Conservation (phyloP, 495 filamentous ascomycete genomes). For the Tetracladium marchalianum region DNA sequence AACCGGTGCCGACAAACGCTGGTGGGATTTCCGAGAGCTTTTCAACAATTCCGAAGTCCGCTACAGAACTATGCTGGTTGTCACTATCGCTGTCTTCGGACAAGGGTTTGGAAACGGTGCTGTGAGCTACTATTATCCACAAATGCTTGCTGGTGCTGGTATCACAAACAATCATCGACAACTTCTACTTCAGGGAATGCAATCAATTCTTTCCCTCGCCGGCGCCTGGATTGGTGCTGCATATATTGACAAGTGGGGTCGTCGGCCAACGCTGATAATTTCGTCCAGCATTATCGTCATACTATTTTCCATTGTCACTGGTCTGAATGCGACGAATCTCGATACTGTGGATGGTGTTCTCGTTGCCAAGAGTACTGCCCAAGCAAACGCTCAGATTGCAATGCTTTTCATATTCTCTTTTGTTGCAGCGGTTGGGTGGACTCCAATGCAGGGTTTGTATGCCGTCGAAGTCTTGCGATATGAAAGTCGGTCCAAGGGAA, state of each 20-base stretch:
- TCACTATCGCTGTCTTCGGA: constrained; percentile 43
- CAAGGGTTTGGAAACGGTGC: constrained; percentile 16
- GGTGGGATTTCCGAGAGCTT: constrained; percentile 55
- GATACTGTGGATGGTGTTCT: constrained; percentile 34
- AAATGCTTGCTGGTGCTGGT: constrained; percentile 22
- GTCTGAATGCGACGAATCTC: constrained; percentile 28
- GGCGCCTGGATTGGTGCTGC: constrained; percentile 41
- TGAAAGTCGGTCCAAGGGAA: constrained; percentile 49
- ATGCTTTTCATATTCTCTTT: constrained; percentile 54
- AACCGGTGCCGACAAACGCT: constrained; percentile 49
- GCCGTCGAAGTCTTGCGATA: constrained; percentile 27
- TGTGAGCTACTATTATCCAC: constrained; percentile 3
- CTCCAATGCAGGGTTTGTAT: constrained; percentile 53
- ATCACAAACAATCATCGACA: constrained; percentile 37
- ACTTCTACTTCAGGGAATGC: constrained; percentile 45
- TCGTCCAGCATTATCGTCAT: constrained; percentile 33
- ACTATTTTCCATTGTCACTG: constrained; percentile 38
- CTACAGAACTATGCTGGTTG: constrained; percentile 43
- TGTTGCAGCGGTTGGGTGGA: constrained; percentile 44
- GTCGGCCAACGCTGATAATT: constrained; percentile 36
- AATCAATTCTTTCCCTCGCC: constrained; percentile 38
- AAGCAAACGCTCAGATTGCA: constrained; percentile 39
- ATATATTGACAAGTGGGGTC: constrained; percentile 41
- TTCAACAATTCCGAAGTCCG: constrained; percentile 45
- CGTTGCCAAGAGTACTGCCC: constrained; percentile 25